Base-by-base conservation (phyloP, 306 rosid genomes). In the Mucuna pruriens region DNA sequence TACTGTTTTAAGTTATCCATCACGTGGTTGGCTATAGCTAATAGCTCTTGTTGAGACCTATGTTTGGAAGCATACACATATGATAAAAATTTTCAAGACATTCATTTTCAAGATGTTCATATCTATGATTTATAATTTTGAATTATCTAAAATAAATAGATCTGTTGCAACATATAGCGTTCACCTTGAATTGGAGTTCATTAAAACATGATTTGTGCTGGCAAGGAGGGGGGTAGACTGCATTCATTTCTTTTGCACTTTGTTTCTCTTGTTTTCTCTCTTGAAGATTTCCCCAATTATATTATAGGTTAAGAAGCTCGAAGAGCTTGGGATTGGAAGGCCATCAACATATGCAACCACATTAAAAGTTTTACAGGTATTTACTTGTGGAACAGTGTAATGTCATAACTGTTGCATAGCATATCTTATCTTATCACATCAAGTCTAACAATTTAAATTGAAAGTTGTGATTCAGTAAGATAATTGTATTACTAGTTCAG, bases 291-390 rank as follows among this genome's bases (percentile, higher is more conserved):
- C 29, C 31, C 31, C 38, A 58, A 17, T 74, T 68, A 58, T 82
- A 65, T 64, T 60, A 75, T 84, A 95, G 99, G 93, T 95, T 81
- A 92, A 93, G 93, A 95, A 86, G 88, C 86, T 95, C 71, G 99
- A 95, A 91, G 99, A 95, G 90, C 97, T 95, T 78, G 99, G 99
- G 52, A 95, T 95, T 79, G 98, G 99, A 81, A 93, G 99, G 84
- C 99, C 99, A 64, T 95, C 99, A 4, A 95, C 99, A 36, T 95
- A 95, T 89, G 98, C 97, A 44, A 57, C 85, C 80, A 95, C 94
- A 42, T 38, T 96, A 78, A 96, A 87, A 87, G 99, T 96, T 71
- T 88, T 96, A 82, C 86, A 90, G 98, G 99, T 90, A 87, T 22
- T 20, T 83, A 74, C 61, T 13, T 62, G 55, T 72, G 48, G 77